Evolutionary conservation across 2,329 filamentous ascomycete species (phyloP).

Genomic region (Harringtonia lauricola): DNA sequence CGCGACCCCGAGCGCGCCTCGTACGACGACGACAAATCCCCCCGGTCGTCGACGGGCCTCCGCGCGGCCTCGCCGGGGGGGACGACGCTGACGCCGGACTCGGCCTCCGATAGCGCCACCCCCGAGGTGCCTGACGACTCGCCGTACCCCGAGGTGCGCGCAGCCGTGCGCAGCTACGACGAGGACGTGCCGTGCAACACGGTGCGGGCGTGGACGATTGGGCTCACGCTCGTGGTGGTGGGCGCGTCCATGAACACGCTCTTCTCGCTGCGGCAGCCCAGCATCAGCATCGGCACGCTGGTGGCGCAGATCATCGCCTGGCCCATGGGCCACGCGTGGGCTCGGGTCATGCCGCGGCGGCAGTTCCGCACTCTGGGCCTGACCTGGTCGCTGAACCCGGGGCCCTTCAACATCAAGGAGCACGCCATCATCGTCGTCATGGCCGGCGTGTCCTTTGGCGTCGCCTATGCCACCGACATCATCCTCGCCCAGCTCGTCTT

Average conservation of each 20-base stretch:
- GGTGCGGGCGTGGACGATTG: conserved; percentile 53
- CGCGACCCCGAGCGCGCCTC: conserved; percentile 10
- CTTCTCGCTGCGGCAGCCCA: conserved; percentile 50
- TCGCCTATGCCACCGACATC: conserved; percentile 64
- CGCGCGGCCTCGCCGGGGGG: too few species aligned
- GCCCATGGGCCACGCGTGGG: conserved; percentile 52
- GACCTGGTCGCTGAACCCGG: conserved; percentile 50
- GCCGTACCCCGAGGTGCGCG: conserved; percentile 55
- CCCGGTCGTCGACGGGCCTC: background rate
- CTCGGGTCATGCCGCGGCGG: conserved; percentile 37
- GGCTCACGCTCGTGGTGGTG: conserved; percentile 41
- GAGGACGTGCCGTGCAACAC: conserved; percentile 57
- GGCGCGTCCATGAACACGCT: conserved; percentile 53
- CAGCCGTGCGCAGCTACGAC: conserved; percentile 53
- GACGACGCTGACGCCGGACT: too few species aligned
- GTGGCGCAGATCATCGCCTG: conserved; percentile 55
- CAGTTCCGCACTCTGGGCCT: conserved; percentile 41
- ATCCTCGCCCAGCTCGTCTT: conserved; percentile 61
- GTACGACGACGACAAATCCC: conserved; percentile 12
- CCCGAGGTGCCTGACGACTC: conserved; percentile 40
- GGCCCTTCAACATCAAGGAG: conserved; percentile 61
- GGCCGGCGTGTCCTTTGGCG: conserved; percentile 60
- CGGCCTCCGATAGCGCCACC: background rate
- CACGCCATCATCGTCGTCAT: conserved; percentile 58
- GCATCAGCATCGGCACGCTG: conserved; percentile 48